Conservation (phyloP, 345 rosid species). For the Limnanthes douglasii region DNA sequence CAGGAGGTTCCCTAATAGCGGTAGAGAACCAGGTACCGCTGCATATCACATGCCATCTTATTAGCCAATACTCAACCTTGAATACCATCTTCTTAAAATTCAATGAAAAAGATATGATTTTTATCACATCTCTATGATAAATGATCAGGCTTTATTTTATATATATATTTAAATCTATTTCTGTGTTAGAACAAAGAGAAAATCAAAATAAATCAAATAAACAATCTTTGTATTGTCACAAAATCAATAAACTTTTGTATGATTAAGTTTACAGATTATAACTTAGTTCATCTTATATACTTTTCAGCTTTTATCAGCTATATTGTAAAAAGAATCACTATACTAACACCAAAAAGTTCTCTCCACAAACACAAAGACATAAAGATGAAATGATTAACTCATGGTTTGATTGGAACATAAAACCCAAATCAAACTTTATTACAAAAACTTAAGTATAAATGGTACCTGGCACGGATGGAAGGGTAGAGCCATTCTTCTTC, state of each 20-base stretch:
- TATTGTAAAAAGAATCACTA: constrained; percentile 1
- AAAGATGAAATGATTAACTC: not conserved
- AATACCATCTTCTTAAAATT: not conserved
- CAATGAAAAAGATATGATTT: no score
- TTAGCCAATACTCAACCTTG: constrained; percentile 1
- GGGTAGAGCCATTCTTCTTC: constrained; percentile 17
- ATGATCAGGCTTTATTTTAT: not conserved
- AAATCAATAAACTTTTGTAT: not conserved
- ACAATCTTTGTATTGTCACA: not conserved
- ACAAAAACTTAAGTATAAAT: not conserved
- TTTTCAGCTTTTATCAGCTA: not conserved
- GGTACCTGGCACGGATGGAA: constrained; percentile 53
- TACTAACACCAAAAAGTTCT: not conserved
- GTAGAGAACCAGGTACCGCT: constrained; percentile 71
- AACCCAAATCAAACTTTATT: not conserved
- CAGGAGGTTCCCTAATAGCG: constrained; percentile 70
- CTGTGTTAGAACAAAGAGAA: not conserved
- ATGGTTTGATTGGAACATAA: not conserved
- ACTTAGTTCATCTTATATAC: not conserved
- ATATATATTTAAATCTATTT: not conserved
- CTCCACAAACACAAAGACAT: not conserved
- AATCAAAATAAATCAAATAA: not conserved
- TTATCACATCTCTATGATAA: no score
- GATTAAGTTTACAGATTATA: not conserved
- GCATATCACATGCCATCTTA: constrained; percentile 14